Evolutionary conservation across 306 rosid genomes (phyloP).

Genomic region (Boehmeria nivea): DNA sequence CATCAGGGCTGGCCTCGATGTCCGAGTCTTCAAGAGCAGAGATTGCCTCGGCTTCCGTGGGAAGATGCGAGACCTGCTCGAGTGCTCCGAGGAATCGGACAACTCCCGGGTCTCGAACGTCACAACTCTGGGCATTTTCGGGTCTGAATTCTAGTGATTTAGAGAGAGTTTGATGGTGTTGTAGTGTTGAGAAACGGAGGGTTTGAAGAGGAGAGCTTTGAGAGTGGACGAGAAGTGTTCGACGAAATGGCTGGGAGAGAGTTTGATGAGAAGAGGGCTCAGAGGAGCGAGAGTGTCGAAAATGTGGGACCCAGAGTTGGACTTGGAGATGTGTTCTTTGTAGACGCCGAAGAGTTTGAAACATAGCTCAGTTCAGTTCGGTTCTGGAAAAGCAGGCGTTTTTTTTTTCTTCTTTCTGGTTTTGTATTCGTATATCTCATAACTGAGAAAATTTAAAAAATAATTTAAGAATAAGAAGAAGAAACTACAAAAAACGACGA

Average conservation of each 20-base stretch:
- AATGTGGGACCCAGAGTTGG: conserved; percentile 15
- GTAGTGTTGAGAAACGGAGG: conserved; percentile 25
- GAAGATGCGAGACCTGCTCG: conserved; percentile 18
- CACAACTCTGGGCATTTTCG: conserved; percentile 17
- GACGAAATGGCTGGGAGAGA: conserved; percentile 47
- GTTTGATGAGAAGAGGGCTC: background rate
- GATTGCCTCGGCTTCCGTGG: conserved; percentile 50
- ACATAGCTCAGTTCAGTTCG: background rate
- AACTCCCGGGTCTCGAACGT: conserved; percentile 26
- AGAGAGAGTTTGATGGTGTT: conserved; percentile 14
- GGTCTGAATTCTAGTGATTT: conserved; percentile 27
- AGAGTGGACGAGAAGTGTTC: conserved; percentile 37
- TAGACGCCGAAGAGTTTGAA: conserved; percentile 2
- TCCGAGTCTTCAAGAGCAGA: conserved; percentile 40
- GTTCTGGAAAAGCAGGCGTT: too few species aligned
- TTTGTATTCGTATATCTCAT: too few species aligned
- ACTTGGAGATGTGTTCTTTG: conserved; percentile 21
- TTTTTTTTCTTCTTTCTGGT: too few species aligned
- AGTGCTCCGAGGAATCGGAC: conserved; percentile 46
- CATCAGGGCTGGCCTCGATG: conserved; percentile 30
- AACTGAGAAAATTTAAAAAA: too few species aligned
- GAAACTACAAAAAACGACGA: too few species aligned
- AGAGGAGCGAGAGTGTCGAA: background rate
- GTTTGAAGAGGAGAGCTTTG: conserved; percentile 10
- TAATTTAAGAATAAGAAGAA: too few species aligned